Conservation (phyloP, 345 rosid species). For the Gossypium arboreum region DNA sequence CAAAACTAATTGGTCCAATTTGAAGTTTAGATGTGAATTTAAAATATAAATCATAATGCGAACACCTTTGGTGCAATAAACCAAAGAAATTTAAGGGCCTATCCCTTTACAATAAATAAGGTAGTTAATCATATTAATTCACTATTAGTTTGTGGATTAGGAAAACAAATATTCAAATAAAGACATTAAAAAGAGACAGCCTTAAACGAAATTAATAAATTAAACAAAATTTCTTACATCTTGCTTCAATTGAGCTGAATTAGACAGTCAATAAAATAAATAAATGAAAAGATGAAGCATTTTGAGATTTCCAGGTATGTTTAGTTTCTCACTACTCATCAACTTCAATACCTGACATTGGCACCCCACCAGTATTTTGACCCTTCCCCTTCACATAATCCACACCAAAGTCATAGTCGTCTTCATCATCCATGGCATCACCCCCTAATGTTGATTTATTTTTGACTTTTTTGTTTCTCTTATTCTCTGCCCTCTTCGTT, state of each 20-base stretch:
- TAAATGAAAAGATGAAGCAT: too few species aligned
- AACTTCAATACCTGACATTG: slow-evolving; percentile 47
- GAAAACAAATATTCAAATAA: too few species aligned
- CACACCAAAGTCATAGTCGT: slow-evolving; percentile 73
- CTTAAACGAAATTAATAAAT: too few species aligned
- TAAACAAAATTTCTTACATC: too few species aligned
- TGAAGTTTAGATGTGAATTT: too few species aligned
- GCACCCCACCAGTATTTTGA: slow-evolving; percentile 35
- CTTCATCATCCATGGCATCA: slow-evolving; percentile 50
- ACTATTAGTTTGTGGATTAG: neutral
- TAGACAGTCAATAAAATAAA: too few species aligned
- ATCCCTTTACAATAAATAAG: neutral
- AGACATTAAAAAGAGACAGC: too few species aligned
- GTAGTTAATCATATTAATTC: neutral
- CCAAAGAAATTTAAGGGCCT: too few species aligned
- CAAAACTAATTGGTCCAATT: too few species aligned
- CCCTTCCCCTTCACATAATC: slow-evolving; percentile 51
- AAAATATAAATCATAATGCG: too few species aligned
- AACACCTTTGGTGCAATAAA: too few species aligned
- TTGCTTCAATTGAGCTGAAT: too few species aligned
- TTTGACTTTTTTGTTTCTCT: slow-evolving; percentile 59
- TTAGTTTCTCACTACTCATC: slow-evolving; percentile 28
- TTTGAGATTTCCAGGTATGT: neutral
- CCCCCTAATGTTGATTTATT: slow-evolving; percentile 36
- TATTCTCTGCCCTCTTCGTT: slow-evolving; percentile 69